These are phyloP conservation scores for Acanthamoeba culbertsoni DNA, from an alignment of 208 protist genomes.

Conservation along the genomic window DNA sequence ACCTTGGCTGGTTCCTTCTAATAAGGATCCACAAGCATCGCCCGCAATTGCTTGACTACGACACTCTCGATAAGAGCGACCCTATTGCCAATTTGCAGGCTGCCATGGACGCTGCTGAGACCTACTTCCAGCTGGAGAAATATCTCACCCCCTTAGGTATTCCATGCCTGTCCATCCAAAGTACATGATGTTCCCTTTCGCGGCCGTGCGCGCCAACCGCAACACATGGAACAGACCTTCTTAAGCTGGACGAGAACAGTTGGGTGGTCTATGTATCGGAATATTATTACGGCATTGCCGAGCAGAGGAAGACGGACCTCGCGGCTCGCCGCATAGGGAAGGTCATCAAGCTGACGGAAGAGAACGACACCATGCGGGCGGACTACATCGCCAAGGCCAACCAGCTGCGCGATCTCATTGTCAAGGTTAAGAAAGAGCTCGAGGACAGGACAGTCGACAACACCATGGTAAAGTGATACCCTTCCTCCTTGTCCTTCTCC, in stretches of 20 bases:
- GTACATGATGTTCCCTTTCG: not conserved
- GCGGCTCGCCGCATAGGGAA: slow-evolving; percentile 63
- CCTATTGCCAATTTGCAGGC: slow-evolving; percentile 24
- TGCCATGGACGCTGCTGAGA: slow-evolving; percentile 56
- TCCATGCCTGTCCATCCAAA: not conserved
- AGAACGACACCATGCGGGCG: slow-evolving; percentile 39
- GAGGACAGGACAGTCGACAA: slow-evolving; percentile 29
- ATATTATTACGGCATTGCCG: slow-evolving; percentile 65
- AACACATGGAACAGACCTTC: slow-evolving; percentile 29
- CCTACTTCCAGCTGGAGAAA: slow-evolving; percentile 60
- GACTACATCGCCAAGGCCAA: slow-evolving; percentile 9
- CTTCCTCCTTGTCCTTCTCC: not conserved
- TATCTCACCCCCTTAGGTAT: slow-evolving; percentile 38
- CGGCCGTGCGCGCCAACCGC: not conserved
- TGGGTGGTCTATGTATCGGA: slow-evolving; percentile 44
- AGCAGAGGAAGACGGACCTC: slow-evolving; percentile 58
- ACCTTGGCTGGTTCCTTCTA: no score
- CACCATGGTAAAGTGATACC: slow-evolving; percentile 34
- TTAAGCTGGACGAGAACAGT: slow-evolving; percentile 59
- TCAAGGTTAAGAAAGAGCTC: not conserved
- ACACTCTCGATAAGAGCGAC: not conserved
- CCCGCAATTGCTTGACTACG: slow-evolving; percentile 54
- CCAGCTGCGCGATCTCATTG: slow-evolving; percentile 8
- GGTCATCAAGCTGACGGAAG: slow-evolving; percentile 61
- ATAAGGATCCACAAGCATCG: slow-evolving; percentile 56